Evolutionary conservation across 176 grass and related monocot genomes (phyloP).

Genomic region (Guadua angustifolia): DNA sequence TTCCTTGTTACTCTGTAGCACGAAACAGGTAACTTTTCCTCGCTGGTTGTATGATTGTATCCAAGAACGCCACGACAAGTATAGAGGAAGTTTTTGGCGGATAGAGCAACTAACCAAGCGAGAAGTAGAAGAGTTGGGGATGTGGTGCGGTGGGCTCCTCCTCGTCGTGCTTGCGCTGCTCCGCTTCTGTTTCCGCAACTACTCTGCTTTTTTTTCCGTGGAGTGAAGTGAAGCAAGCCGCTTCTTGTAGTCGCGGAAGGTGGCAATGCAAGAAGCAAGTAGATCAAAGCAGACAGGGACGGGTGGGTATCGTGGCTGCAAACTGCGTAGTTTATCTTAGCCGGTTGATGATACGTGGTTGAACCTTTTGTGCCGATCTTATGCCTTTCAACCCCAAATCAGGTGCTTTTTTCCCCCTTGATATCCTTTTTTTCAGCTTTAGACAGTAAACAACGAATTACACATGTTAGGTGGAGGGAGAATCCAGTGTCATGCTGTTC

Average conservation of each 20-base stretch:
- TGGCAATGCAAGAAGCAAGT: not conserved
- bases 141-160: slow-evolving; percentile 36
- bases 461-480: not conserved
- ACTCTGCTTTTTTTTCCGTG: not conserved
- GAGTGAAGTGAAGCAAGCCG: slow-evolving; percentile 1
- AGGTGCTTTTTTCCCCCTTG: not conserved
- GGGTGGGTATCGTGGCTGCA: not conserved
- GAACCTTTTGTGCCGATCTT: slow-evolving; percentile 32
- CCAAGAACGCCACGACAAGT: slow-evolving; percentile 49
- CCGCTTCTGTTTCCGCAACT: slow-evolving; percentile 15
- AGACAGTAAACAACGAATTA: not conserved
- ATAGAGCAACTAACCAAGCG: slow-evolving; percentile 39
- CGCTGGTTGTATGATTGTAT: slow-evolving; percentile 38
- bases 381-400: slow-evolving; percentile 21
- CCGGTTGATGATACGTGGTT: slow-evolving; percentile 47
- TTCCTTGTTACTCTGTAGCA: slow-evolving; percentile 4
- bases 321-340: slow-evolving; percentile 4
- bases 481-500: not conserved
- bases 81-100: not conserved
- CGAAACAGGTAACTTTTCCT: slow-evolving; percentile 22
- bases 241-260: slow-evolving; percentile 5
- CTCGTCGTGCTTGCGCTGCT: not conserved
- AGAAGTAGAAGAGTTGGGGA: slow-evolving; percentile 31
- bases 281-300: not conserved
- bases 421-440: not conserved